Base-by-base conservation (phyloP, 2,329 filamentous ascomycete species). In the Colletotrichum eleusines region DNA sequence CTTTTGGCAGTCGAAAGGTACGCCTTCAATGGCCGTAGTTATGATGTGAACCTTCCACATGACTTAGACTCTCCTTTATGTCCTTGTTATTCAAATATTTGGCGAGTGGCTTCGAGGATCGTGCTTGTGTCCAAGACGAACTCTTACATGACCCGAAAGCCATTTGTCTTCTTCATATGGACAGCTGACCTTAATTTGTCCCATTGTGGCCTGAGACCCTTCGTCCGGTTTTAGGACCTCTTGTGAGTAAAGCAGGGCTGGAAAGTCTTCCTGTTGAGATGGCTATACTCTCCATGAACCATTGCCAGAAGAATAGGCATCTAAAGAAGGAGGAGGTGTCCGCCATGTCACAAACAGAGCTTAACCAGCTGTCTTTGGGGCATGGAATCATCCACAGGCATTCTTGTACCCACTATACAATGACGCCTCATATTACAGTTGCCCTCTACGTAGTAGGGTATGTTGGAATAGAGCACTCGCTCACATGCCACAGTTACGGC, bases 391-490 rank as follows among this genome's bases (percentile, higher is more conserved):
- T 23, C 8, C 16, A 40, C 7, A 18, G 35, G 14, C 50, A 12
- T n/a, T 33, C 3, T 20, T 14, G 9, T 33, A 20, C 9, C 50
- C 1, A 33, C 28, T 54, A n/a, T 8, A 14, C 4, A 54, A 6
- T 20, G 14, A 2, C 20, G 53, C 20, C 33, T 38, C 53, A 18
- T 40, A 16, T 7, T 57, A 4, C 31, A 7, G 6, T 18, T 40
- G 14, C n/a, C 11, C 54, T 5, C 5, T 31, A 44, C 8, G 3
- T 2, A 53, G n/a, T n/a, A n/a, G n/a, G 3, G 20, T 28, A 51
- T 31, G 23, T 26, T 33, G 60, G 7, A 16, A 23, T 11, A 53
- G 38, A 57, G 62, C 62, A 64, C 62, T 64, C 14, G 62, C 62
- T 44, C 28, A 23, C 26, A 38, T 20, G 23, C 44, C 20, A 57